A percentile compares a stretch with the other conserved stretches of the same genome.
Evolutionary conservation across 352 stramenopile genomes (phyloP).

Genomic region (Pythium dissotocum): DNA sequence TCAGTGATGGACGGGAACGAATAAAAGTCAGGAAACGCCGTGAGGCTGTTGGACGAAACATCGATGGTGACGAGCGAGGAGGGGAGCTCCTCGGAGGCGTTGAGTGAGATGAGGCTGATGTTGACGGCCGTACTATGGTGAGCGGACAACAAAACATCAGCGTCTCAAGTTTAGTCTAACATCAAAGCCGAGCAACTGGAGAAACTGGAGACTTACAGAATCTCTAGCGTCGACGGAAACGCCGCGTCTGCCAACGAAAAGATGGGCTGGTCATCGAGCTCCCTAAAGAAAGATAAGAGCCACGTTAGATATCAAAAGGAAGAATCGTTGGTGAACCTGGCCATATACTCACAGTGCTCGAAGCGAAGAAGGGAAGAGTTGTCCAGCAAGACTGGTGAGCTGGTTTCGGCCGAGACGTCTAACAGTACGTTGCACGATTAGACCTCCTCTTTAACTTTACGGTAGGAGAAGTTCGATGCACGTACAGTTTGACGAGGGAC

Average conservation of each 20-base stretch:
- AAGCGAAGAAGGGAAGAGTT: conserved; percentile 6
- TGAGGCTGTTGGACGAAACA: conserved; percentile 19
- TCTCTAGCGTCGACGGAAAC: conserved; percentile 14
- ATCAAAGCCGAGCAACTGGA: not conserved
- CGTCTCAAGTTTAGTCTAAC: not conserved
- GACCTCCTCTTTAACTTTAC: not conserved
- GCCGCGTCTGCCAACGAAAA: conserved; percentile 9
- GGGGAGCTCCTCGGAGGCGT: conserved; percentile 12
- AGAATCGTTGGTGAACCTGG: not conserved
- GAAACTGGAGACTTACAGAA: conserved; percentile 4
- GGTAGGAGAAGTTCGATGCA: not conserved
- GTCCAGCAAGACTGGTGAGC: conserved; percentile 4
- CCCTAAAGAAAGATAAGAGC: not conserved
- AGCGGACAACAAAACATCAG: not conserved
- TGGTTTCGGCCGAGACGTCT: conserved; percentile 17
- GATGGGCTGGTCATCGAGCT: conserved; percentile 18
- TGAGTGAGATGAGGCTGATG: conserved; percentile 14
- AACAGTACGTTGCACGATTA: not conserved
- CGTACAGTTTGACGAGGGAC: conserved; percentile 24
- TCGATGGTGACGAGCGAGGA: conserved; percentile 11
- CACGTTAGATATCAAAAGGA: not conserved
- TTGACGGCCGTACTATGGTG: conserved; percentile 1
- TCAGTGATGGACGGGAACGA: conserved; percentile 14
- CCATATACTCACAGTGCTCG: conserved; percentile 11
- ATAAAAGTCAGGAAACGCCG: conserved; percentile 17